Percentiles rank a stretch among this genome's conserved stretches.
Conservation (phyloP, 2,329 filamentous ascomycete genomes). For the Fusarium miscanthi region DNA sequence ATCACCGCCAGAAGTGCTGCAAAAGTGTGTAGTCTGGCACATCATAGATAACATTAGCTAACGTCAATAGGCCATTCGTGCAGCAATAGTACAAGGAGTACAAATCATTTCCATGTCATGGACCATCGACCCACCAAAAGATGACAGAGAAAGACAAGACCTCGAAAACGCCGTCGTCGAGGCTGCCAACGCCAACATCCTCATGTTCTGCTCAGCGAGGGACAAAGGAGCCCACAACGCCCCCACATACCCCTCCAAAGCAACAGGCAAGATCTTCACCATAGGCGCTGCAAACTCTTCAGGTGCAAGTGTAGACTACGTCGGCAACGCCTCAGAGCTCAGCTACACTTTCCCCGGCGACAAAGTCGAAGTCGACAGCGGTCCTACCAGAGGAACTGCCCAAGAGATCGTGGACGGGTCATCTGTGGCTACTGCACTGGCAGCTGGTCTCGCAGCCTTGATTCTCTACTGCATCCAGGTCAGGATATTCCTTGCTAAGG, state of each 20-base stretch:
- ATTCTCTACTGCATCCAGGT: constrained; percentile 45
- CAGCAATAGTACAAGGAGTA: constrained; percentile 45
- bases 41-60: no score
- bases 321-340: constrained; percentile 32
- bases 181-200: constrained; percentile 45
- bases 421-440: constrained; percentile 48
- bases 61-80: constrained; percentile 45
- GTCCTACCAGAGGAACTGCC: not conserved
- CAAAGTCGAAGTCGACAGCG: constrained; percentile 33
- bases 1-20: constrained; percentile 8
- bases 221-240: constrained; percentile 41
- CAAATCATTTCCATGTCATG: constrained; percentile 54
- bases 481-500: constrained; percentile 4
- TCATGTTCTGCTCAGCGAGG: constrained; percentile 53
- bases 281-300: constrained; percentile 44
- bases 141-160: not conserved
- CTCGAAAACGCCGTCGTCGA: constrained; percentile 45
- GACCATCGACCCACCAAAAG: constrained; percentile 43
- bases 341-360: constrained; percentile 48
- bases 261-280: constrained; percentile 39
- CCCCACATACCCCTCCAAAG: constrained; percentile 14
- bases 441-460: constrained; percentile 47
- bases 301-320: constrained; percentile 20
- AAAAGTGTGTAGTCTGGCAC: not conserved
- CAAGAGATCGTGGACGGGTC: constrained; percentile 30